Evolutionary conservation across 257 asterid genomes (phyloP).

Genomic region (Pogostemon cablin): DNA sequence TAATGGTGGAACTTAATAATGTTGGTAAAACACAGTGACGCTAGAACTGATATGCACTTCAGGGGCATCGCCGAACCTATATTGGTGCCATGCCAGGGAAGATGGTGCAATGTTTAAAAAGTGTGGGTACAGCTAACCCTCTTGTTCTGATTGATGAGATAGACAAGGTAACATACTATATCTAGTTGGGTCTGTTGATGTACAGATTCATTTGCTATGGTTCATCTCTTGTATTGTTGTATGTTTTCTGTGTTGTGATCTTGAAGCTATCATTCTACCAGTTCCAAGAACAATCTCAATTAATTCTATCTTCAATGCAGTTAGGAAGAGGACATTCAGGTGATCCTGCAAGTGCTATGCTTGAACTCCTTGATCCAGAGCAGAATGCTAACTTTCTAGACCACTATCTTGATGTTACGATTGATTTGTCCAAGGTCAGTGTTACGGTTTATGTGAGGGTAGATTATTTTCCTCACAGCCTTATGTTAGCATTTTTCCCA

Average conservation of each 20-base stretch:
- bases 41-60: constrained; percentile 26
- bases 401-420: constrained; percentile 98
- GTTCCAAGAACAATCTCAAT: constrained; percentile 31
- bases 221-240: neutral
- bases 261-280: constrained; percentile 15
- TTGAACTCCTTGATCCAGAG: constrained; percentile 98
- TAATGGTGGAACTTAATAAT: constrained; percentile 8
- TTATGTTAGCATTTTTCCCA: constrained; percentile 15
- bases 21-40: constrained; percentile 29
- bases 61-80: constrained; percentile 99
- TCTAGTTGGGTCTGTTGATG: constrained; percentile 21
- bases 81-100: constrained; percentile 99
- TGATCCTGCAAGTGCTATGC: constrained; percentile 99
- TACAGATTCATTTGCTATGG: constrained; percentile 12
- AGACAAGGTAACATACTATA: constrained; percentile 73
- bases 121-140: constrained; percentile 97
- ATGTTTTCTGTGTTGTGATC: constrained; percentile 2
- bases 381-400: constrained; percentile 98
- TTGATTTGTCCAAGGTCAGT: constrained; percentile 96
- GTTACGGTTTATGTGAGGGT: constrained; percentile 19
- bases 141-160: constrained; percentile 98
- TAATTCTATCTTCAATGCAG: constrained; percentile 53
- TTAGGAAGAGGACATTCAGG: constrained; percentile 99
- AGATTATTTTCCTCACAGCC: constrained; percentile 19
- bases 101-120: constrained; percentile 96